These are phyloP conservation scores for Funneliformis mosseae DNA, from an alignment of 192 early-diverging fungal genomes.

Conservation along the genomic window DNA sequence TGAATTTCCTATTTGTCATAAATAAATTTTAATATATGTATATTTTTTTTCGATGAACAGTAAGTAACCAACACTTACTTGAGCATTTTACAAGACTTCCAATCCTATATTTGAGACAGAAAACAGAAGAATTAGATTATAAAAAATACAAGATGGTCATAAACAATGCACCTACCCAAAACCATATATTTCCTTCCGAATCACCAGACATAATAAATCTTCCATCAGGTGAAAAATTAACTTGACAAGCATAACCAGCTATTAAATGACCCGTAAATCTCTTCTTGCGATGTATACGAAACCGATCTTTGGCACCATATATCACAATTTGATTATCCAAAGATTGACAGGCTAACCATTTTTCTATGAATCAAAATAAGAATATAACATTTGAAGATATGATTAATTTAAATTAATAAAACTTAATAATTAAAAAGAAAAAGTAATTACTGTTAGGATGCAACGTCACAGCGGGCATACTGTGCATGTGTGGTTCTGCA, in stretches of 20 bases:
- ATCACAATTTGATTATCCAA: conserved; percentile 96
- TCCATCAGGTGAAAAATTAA: conserved; percentile 90
- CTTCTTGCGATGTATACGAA: conserved; percentile 90
- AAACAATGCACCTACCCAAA: conserved; percentile 62
- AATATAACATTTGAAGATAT: background rate
- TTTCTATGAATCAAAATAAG: conserved; percentile 56
- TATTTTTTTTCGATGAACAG: too few relatives aligned
- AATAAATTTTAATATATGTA: background rate
- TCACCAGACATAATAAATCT: conserved; percentile 88
- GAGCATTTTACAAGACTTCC: conserved; percentile 85
- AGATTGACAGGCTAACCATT: conserved; percentile 93
- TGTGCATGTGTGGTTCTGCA: conserved; percentile 95
- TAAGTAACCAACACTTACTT: conserved; percentile 44
- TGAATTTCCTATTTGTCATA: conserved; percentile 63
- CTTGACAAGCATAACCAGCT: conserved; percentile 97
- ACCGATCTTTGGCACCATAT: conserved; percentile 83
- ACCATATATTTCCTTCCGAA: conserved; percentile 88
- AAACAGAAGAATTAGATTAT: background rate
- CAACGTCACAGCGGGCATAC: conserved; percentile 90
- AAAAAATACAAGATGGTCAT: background rate
- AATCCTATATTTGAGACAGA: conserved; percentile 55
- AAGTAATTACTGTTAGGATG: conserved; percentile 77
- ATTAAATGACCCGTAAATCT: conserved; percentile 89
- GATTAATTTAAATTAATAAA: background rate
- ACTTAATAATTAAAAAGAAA: background rate